A percentile compares a stretch with the other conserved stretches of the same genome.
phyloP scores from a whole-genome alignment of 2,329 filamentous ascomycete genomes.

The Penicillium vulpinum region DNA sequence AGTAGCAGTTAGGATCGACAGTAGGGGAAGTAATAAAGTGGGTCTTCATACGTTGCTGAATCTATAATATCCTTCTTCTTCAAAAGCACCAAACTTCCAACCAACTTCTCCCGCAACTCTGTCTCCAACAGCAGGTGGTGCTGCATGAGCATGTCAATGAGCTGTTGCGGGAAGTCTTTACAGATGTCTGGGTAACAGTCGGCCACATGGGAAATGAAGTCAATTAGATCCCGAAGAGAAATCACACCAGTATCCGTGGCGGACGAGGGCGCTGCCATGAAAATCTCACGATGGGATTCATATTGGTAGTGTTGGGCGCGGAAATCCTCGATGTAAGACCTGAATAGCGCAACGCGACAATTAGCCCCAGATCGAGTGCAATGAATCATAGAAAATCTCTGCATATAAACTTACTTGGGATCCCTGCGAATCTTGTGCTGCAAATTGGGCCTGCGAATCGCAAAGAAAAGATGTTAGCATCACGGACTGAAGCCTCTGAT shows the following conservation, averaged over 20 bases:
- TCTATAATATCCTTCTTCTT: slow-evolving; percentile 90
- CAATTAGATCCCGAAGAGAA: slow-evolving; percentile 85
- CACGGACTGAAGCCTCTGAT: slow-evolving; percentile 15
- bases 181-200: slow-evolving; percentile 89
- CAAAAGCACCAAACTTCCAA: slow-evolving; percentile 82
- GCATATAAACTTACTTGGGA: slow-evolving; percentile 61
- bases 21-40: not conserved
- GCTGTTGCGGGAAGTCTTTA: slow-evolving; percentile 71
- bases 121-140: slow-evolving; percentile 81
- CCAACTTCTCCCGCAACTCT: slow-evolving; percentile 90
- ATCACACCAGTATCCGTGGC: slow-evolving; percentile 76
- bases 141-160: slow-evolving; percentile 75
- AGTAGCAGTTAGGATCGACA: not conserved
- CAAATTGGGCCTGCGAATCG: slow-evolving; percentile 65
- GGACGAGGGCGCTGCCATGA: slow-evolving; percentile 77
- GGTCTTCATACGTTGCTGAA: slow-evolving; percentile 61
- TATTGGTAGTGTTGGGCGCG: slow-evolving; percentile 87
- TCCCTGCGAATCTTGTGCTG: slow-evolving; percentile 91
- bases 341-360: slow-evolving; percentile 33
- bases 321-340: slow-evolving; percentile 89
- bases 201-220: slow-evolving; percentile 89
- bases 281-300: slow-evolving; percentile 86
- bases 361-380: slow-evolving; percentile 4
- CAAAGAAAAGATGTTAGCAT: slow-evolving; percentile 25
- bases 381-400: not conserved